Evolutionary conservation across 2,329 filamentous ascomycete genomes (phyloP), one percentile per base, ranked within the genome.

Genomic region (Cercospora brassicicola): DNA sequence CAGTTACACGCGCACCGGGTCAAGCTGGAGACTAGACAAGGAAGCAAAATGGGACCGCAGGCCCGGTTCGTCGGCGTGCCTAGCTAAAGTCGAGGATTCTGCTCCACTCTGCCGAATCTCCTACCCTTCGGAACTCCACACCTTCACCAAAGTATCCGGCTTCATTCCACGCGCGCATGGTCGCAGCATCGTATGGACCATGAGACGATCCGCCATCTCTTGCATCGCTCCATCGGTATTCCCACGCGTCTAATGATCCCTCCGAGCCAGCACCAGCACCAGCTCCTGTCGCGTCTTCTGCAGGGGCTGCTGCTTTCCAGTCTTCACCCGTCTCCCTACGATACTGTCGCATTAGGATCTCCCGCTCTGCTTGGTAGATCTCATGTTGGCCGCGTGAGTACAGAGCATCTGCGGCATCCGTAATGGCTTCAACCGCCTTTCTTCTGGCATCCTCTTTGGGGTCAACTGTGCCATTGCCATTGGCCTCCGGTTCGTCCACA

Each of bases 101-200:
- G 62, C 78, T 81, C 82, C 83, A 85, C 51, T 81, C 81, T 11
- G 68, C 74, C 45, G 79, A 76, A 11, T 81, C 82, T 20, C 53
- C 63, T 15, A 81, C 76, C 26, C 75, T 75, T 60, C 81, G 79
- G 71, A 83, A 85, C 71, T 84, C 94, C 26, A 97, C 93, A 0
- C 92, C 92, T 71, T 95, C 90, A 11, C 89, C 91, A 80, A 99
- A 99, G 78, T 98, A 98, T 2, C 95, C 95, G 26, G 93, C 93
- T 70, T 92, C 89, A 73, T 91, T 89, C 95, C 95, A 99, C 2
- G 92, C 91, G 74, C 89, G 88, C 95, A 99, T 98, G 42, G 90
- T 94, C 4, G 85, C 79, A 7, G 86, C 87, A 76, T 97, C 93
- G 78, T 93, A 99, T 0, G 95, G 94, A 0, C 95, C 95, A 79